Conservation (phyloP, 23 red algal genomes). For the Agarophyton chilense region DNA sequence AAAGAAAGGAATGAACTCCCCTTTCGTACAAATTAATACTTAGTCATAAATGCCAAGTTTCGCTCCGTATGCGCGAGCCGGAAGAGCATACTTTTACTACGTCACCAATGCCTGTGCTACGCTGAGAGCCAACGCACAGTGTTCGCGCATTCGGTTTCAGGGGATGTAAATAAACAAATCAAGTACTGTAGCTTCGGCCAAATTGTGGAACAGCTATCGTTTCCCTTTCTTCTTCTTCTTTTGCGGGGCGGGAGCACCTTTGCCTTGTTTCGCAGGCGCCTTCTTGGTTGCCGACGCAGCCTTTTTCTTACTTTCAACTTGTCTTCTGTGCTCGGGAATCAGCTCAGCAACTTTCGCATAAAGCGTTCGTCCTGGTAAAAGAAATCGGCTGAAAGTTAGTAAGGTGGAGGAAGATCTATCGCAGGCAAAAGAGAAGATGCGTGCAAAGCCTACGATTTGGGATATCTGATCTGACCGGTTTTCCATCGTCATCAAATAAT, state of each 20-base stretch:
- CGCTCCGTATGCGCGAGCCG: too few species aligned
- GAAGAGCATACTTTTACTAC: too few species aligned
- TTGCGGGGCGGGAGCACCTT: constrained; percentile 42
- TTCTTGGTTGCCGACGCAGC: not conserved
- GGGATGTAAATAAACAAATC: too few species aligned
- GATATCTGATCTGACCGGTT: constrained; percentile 43
- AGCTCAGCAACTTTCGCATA: constrained; percentile 62
- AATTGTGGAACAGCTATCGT: not conserved
- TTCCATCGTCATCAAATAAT: constrained; percentile 57
- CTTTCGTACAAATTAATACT: too few species aligned
- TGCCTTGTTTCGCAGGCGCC: constrained; percentile 29
- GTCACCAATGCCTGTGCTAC: too few species aligned
- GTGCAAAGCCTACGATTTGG: constrained; percentile 44
- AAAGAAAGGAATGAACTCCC: not conserved
- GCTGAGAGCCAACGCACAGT: too few species aligned
- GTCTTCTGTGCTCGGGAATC: constrained; percentile 58
- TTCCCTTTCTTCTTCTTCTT: constrained; percentile 83
- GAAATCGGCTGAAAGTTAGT: too few species aligned
- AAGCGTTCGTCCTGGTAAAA: constrained; percentile 29
- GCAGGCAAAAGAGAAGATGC: not conserved
- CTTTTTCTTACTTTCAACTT: constrained; percentile 17
- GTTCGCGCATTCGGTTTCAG: too few species aligned
- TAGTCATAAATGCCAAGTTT: too few species aligned
- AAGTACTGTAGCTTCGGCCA: too few species aligned
- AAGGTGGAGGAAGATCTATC: not conserved